These are phyloP conservation scores for Pseudogymnoascus pannorum DNA, from an alignment of 2,329 filamentous ascomycete species.

Conservation along the genomic window DNA sequence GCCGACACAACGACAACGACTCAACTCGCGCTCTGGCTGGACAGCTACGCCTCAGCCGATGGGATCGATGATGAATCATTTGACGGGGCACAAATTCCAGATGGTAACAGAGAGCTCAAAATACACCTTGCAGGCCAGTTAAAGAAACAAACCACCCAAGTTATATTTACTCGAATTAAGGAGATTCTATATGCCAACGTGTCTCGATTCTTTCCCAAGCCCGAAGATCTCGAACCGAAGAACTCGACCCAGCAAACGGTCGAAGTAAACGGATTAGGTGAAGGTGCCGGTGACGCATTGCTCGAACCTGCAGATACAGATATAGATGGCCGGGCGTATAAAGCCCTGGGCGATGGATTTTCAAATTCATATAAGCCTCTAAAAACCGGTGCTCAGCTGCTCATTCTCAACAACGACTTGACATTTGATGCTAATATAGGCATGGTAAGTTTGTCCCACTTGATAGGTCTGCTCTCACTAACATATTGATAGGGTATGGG, in stretches of 20 bases:
- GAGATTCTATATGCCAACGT: conserved; percentile 43
- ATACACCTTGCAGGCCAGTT: conserved; percentile 56
- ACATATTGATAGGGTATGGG: conserved; percentile 18
- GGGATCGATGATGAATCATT: conserved; percentile 22
- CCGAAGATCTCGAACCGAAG: conserved; percentile 9
- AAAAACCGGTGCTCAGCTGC: conserved; percentile 13
- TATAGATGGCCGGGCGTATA: conserved; percentile 9
- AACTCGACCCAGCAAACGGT: not conserved
- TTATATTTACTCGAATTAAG: conserved; percentile 14
- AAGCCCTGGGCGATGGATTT: conserved; percentile 9
- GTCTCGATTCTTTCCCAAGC: conserved; percentile 27
- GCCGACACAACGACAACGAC: conserved; percentile 2
- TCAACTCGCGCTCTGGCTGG: conserved; percentile 5
- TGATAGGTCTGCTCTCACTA: conserved; percentile 10
- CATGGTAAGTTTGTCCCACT: conserved; percentile 18
- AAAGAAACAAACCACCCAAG: conserved; percentile 49
- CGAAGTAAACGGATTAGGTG: not conserved
- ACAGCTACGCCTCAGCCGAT: conserved; percentile 15
- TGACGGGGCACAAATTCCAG: conserved; percentile 60
- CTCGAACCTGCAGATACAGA: conserved; percentile 9
- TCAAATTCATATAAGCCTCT: conserved; percentile 12
- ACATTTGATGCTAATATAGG: conserved; percentile 9
- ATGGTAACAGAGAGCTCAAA: conserved; percentile 56
- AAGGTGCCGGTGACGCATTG: not conserved
- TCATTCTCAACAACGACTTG: conserved; percentile 12